Percentiles rank a stretch among this genome's conserved stretches.
Evolutionary conservation across 306 rosid species (phyloP).

Genomic region (Vigna radiata): DNA sequence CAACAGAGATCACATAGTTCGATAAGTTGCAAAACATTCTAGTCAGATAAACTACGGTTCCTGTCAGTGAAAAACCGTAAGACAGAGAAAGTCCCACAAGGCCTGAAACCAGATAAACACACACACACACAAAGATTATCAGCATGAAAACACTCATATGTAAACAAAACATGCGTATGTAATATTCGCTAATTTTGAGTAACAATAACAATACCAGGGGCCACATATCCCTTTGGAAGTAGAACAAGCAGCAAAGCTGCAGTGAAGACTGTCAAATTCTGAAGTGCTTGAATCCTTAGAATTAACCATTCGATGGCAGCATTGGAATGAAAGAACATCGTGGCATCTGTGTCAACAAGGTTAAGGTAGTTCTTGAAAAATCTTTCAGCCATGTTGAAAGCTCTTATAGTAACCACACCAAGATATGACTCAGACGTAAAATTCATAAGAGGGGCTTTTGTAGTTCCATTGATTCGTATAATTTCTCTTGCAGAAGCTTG

Average conservation of each 20-base stretch:
- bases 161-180: neutral
- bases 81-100: slow-evolving; percentile 79
- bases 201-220: slow-evolving; percentile 54
- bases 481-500: slow-evolving; percentile 75
- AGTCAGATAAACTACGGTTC: slow-evolving; percentile 47
- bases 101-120: slow-evolving; percentile 47
- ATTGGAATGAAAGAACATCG: slow-evolving; percentile 65
- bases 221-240: slow-evolving; percentile 59
- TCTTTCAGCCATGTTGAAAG: slow-evolving; percentile 55
- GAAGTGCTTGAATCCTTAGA: slow-evolving; percentile 64
- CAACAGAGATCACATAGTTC: slow-evolving; percentile 69
- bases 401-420: slow-evolving; percentile 75
- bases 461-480: slow-evolving; percentile 78
- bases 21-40: slow-evolving; percentile 57
- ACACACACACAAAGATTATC: neutral
- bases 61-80: slow-evolving; percentile 63
- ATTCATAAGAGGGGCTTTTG: slow-evolving; percentile 80
- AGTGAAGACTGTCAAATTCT: slow-evolving; percentile 64
- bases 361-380: slow-evolving; percentile 61
- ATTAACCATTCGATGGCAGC: slow-evolving; percentile 67
- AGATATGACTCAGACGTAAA: slow-evolving; percentile 70
- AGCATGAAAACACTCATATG: neutral
- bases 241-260: slow-evolving; percentile 62
- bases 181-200: neutral
- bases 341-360: slow-evolving; percentile 68